Evolutionary conservation across 2,329 filamentous ascomycete genomes (phyloP), one percentile per base, ranked within the genome.

Genomic region (Didymella pomorum): DNA sequence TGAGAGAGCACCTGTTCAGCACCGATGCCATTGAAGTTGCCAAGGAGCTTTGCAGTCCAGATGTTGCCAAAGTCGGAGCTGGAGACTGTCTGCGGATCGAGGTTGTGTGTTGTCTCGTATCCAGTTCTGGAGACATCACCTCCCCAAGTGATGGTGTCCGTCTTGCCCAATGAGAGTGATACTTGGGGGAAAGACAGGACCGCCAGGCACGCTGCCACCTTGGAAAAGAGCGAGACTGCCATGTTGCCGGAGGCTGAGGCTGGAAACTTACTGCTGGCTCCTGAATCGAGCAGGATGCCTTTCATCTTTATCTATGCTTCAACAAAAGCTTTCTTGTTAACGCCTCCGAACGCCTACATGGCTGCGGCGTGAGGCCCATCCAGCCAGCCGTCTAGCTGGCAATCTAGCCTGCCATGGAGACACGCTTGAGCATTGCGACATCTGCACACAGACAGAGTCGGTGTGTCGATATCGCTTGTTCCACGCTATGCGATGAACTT

Each of bases 41-140:
- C 85, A 0, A 84, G 83, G 1, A 87, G 77, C 0, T 66, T 46
- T 0, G 81, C 82, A 64, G 78, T 80, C 76, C 85, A 87, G 8
- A 87, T 72, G 58, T 85, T 81, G 20, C 80, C 83, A 62, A 87
- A 88, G 49, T 83, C 79, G 2, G 81, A 72, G 54, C 83, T 84
- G 39, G 78, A 80, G 2, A 88, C 84, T 9, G 87, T 76, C 14
- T 82, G 78, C 1, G 86, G 86, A 66, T 88, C 84, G 81, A 88
- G 84, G 72, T 88, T 88, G 69, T 88, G 86, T 67, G 86, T 87
- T 20, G 77, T 79, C 69, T 84, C 81, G 68, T 86, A 86, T 26
- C 84, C 83, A 12, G 79, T 69, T 49, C 84, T 75, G 11, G 81
- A 79, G 67, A 84, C 85, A 64, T 85, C 83, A 59, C 84, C 84